Evolutionary conservation across 2,329 filamentous ascomycete species (phyloP).

Genomic region (Nannizzia gypsea): DNA sequence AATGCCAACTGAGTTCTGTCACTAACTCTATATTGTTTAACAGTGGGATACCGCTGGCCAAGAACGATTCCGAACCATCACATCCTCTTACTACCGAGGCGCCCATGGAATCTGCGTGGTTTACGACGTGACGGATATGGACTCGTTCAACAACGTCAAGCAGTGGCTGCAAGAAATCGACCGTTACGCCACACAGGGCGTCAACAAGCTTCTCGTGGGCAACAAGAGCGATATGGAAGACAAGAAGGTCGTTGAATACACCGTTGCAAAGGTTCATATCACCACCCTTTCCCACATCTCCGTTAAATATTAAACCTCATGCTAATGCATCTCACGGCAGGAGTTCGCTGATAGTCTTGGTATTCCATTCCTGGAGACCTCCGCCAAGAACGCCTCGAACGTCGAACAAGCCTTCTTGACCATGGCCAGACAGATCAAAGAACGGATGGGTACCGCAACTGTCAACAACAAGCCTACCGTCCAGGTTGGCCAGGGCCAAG

Average conservation of each 20-base stretch:
- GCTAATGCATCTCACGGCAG: constrained; percentile 36
- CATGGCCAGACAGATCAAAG: constrained; percentile 99
- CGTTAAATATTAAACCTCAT: neutral
- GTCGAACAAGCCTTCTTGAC: constrained; percentile 99
- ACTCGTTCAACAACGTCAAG: constrained; percentile 99
- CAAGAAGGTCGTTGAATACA: constrained; percentile 99
- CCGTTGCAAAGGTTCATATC: constrained; percentile 79
- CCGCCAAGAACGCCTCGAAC: constrained; percentile 98
- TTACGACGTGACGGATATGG: constrained; percentile 99
- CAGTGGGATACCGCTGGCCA: constrained; percentile 99
- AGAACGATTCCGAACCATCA: constrained; percentile 99
- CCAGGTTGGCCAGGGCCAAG: constrained; percentile 87
- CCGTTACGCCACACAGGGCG: constrained; percentile 95
- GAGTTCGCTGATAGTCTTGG: constrained; percentile 98
- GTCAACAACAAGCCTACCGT: constrained; percentile 99
- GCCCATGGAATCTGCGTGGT: constrained; percentile 99
- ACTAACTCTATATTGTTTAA: neutral
- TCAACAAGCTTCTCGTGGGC: constrained; percentile 97
- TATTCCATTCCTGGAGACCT: constrained; percentile 99
- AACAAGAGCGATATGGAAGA: constrained; percentile 99
- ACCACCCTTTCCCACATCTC: neutral
- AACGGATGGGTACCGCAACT: constrained; percentile 94
- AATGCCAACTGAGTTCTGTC: constrained; percentile 8
- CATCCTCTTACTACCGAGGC: constrained; percentile 97
- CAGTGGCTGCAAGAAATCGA: constrained; percentile 99